Percentiles rank a stretch among this genome's conserved stretches.
phyloP scores from a whole-genome alignment of 768 basidiomycete genomes.

The Collybia sordida region DNA sequence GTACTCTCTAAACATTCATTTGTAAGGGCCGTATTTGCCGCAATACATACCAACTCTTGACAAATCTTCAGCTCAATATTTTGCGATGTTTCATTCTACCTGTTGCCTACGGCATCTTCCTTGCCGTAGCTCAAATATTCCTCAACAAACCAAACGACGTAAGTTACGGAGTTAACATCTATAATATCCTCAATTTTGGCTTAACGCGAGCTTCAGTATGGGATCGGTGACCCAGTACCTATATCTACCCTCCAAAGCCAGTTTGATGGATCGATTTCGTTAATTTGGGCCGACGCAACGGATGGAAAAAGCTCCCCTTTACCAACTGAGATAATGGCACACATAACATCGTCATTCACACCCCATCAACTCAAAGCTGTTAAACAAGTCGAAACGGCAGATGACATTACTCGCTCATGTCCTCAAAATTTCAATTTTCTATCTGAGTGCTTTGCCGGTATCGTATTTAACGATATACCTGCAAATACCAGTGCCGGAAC shows the following conservation, averaged over 20 bases:
- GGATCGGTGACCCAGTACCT: conserved; percentile 56
- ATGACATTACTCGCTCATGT: conserved; percentile 55
- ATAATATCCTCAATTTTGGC: neutral
- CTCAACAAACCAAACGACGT: conserved; percentile 62
- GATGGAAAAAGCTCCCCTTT: conserved; percentile 53
- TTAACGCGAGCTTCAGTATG: conserved; percentile 45
- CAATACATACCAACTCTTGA: neutral
- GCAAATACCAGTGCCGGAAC: conserved; percentile 24
- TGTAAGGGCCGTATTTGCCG: conserved; percentile 37
- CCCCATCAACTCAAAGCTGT: conserved; percentile 47
- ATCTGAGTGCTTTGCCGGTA: conserved; percentile 69
- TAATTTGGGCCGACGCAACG: conserved; percentile 73
- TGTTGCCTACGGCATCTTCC: conserved; percentile 64
- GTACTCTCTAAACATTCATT: conserved; percentile 63
- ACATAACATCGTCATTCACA: conserved; percentile 53
- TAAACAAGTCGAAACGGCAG: conserved; percentile 42
- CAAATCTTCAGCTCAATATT: conserved; percentile 46
- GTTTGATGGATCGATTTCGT: conserved; percentile 50
- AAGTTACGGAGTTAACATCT: conserved; percentile 18
- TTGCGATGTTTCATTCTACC: conserved; percentile 64
- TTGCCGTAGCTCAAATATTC: conserved; percentile 63
- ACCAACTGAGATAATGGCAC: conserved; percentile 58
- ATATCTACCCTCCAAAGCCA: conserved; percentile 44
- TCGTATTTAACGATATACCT: conserved; percentile 63
- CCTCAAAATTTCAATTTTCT: conserved; percentile 73